Conservation (phyloP, 495 filamentous ascomycete species). For the Penicillium verhagenii region DNA sequence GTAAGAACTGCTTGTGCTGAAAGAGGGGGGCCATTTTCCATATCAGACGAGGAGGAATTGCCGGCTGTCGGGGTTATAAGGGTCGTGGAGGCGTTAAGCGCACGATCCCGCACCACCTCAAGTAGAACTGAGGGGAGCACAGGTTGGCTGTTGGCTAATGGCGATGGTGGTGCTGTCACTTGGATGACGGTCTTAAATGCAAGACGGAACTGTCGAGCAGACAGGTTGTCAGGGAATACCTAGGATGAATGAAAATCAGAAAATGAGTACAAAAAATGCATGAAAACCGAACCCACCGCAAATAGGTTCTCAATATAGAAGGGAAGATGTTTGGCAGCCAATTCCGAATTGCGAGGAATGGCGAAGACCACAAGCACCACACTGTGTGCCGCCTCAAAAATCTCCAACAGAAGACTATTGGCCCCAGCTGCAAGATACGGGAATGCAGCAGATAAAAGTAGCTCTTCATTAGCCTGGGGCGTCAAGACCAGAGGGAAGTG, state of each 20-base stretch:
- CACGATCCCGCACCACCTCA: slow-evolving; percentile 74
- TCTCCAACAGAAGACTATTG: slow-evolving; percentile 63
- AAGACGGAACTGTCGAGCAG: slow-evolving; percentile 85
- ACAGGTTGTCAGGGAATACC: slow-evolving; percentile 80
- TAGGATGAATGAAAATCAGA: slow-evolving; percentile 25
- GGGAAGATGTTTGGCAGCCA: slow-evolving; percentile 72
- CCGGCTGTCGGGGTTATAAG: slow-evolving; percentile 40
- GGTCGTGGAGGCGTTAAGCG: slow-evolving; percentile 52
- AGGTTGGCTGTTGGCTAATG: slow-evolving; percentile 67
- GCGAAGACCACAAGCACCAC: slow-evolving; percentile 80
- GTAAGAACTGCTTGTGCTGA: slow-evolving; percentile 82
- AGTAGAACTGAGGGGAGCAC: slow-evolving; percentile 75
- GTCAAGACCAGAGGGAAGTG: slow-evolving; percentile 75
- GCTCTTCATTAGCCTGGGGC: slow-evolving; percentile 61
- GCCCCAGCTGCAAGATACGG: slow-evolving; percentile 72
- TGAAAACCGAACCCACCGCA: slow-evolving; percentile 40
- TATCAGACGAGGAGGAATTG: slow-evolving; percentile 29
- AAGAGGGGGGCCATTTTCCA: slow-evolving; percentile 39
- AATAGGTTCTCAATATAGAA: slow-evolving; percentile 87
- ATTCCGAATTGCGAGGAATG: slow-evolving; percentile 67
- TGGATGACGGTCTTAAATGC: slow-evolving; percentile 88
- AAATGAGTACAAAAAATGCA: neutral
- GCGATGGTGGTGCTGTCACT: slow-evolving; percentile 79
- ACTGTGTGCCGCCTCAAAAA: slow-evolving; percentile 92
- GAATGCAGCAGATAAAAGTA: slow-evolving; percentile 70